Percentiles rank a stretch among this genome's conserved stretches.
These are phyloP conservation scores for Colletotrichum euphorbiae DNA, from an alignment of 2,329 filamentous ascomycete genomes.

Conservation along the genomic window DNA sequence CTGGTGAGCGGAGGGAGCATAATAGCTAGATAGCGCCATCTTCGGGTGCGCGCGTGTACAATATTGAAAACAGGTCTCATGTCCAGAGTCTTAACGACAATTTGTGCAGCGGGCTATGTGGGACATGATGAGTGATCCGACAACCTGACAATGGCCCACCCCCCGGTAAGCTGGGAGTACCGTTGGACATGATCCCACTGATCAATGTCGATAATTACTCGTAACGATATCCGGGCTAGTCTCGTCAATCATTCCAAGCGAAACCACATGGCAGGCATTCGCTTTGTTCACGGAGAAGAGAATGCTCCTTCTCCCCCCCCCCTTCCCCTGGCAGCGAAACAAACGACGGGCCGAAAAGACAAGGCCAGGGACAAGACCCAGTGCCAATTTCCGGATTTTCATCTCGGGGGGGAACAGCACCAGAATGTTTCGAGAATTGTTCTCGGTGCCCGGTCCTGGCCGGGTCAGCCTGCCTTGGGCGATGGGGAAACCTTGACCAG, in stretches of 20 bases:
- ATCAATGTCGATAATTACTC: constrained; percentile 2
- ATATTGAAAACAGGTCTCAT: constrained; percentile 7
- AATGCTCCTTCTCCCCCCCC: background rate
- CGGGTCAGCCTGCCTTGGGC: background rate
- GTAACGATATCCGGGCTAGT: background rate
- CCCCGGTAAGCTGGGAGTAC: too few relatives aligned
- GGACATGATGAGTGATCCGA: too few relatives aligned
- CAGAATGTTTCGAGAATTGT: constrained; percentile 36
- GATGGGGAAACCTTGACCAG: background rate
- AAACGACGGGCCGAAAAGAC: constrained; percentile 19
- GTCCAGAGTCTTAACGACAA: background rate
- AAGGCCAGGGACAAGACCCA: constrained; percentile 14
- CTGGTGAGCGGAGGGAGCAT: constrained; percentile 6
- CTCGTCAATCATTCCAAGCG: background rate
- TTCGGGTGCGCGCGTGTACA: constrained; percentile 19
- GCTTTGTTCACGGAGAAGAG: background rate
- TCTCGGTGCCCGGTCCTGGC: constrained; percentile 9
- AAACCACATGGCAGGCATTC: constrained; percentile 2
- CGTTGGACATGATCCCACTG: background rate
- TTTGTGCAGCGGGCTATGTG: background rate
- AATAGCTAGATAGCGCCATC: constrained; percentile 11
- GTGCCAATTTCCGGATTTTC: constrained; percentile 29
- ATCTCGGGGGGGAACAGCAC: constrained; percentile 27
- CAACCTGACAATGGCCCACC: too few relatives aligned
- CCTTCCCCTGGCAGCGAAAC: background rate